A percentile compares a stretch with the other conserved stretches of the same genome.
phyloP scores from a whole-genome alignment of 495 filamentous ascomycete genomes.

The Thermothielavioides terrestris region DNA sequence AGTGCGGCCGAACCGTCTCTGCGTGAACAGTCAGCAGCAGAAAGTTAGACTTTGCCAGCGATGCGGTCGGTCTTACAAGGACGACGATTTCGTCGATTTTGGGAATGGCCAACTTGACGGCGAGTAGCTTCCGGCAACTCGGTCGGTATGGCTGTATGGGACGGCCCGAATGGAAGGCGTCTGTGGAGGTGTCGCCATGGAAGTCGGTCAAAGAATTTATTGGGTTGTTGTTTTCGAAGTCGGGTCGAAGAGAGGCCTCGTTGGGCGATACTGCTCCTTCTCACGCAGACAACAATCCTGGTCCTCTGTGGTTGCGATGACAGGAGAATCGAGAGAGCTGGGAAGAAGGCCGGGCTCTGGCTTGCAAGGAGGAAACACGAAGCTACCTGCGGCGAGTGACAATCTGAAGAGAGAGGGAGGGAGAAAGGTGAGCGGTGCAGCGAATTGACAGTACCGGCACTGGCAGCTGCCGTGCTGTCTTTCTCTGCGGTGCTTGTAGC shows the following conservation, averaged over 20 bases:
- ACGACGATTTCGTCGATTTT: slow-evolving; percentile 1
- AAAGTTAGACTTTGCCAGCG: neutral
- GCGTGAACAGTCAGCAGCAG: neutral
- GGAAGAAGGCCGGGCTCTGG: too few relatives aligned
- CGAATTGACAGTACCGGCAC: neutral
- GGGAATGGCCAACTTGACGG: slow-evolving; percentile 14
- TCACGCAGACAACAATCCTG: neutral
- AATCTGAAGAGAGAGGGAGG: neutral
- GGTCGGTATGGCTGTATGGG: slow-evolving; percentile 6
- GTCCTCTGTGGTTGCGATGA: neutral
- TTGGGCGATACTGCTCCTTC: too few relatives aligned
- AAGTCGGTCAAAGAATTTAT: slow-evolving; percentile 8
- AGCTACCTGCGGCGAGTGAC: too few relatives aligned
- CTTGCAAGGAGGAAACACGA: too few relatives aligned
- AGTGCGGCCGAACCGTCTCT: neutral
- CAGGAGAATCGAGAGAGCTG: too few relatives aligned
- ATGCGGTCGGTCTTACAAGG: neutral
- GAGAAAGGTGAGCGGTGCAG: neutral
- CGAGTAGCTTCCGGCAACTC: slow-evolving; percentile 15
- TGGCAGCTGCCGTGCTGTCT: neutral
- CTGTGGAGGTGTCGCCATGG: neutral
- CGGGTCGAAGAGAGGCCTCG: neutral
- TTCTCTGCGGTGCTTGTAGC: neutral
- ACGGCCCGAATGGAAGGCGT: slow-evolving; percentile 11
- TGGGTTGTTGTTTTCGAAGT: neutral